Base-by-base conservation (phyloP, 805 yeast genomes). In the Myxozyma vanderwaltii region DNA sequence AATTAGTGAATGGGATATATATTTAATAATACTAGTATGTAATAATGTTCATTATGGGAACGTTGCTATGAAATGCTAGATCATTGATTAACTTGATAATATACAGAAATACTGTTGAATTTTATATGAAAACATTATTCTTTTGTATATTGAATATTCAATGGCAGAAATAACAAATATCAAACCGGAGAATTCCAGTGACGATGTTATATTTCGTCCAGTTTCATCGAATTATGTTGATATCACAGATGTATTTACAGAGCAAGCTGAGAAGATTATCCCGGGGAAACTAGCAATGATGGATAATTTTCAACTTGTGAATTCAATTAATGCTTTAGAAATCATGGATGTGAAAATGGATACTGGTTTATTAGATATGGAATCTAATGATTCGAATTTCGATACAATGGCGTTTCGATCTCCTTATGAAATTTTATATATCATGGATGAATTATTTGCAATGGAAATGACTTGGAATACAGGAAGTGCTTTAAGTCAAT, bases 271-370 rank as follows among this genome's bases (percentile, higher is more conserved):
- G 44, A 63, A 61, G 39, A 61, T 86, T 39, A 69, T 71, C 17
- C 79, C 81, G 39, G 86, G 85, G 33, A 77, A 80, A 49, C 83
- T 92, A 19, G 81, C 82, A 3, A 83, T 83, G 66, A 78, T 81
- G 8, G 79, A 82, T 0, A 74, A 74, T 27, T 89, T 90, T 73
- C 82, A 84, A 55, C 77, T 92, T 47, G 77, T 86, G 62, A 90
- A 89, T 66, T 95, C 97, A 0, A 88, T 97, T 1, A 85, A 91
- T 65, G 96, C 98, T 0, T 75, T 90, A 61, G 98, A 91, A 66
- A 70, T 76, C 13, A 78, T 84, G 57, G 89, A 89, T 69, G 76
- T 78, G 10, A 82, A 81, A 63, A 77, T 92, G 67, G 99, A 92
- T 70, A 84, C 97, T 0, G 90, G 92, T 1, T 67, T 88, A 54